Percentiles rank a stretch among this genome's conserved stretches.
phyloP scores from a whole-genome alignment of 1,284 basidiomycete species.

The Meira nashicola region DNA sequence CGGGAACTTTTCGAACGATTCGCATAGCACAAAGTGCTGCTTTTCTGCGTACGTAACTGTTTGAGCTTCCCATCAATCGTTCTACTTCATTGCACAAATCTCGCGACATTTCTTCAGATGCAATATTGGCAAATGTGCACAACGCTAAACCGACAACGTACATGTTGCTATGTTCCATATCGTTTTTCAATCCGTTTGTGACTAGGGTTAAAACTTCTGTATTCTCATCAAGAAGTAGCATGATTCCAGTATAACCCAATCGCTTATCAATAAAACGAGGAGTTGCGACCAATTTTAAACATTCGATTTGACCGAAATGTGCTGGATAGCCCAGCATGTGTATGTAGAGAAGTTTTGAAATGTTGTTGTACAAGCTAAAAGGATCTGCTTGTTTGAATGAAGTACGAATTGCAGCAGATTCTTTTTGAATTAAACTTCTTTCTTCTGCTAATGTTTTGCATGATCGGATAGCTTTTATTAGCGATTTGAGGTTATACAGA shows the following conservation, averaged over 20 bases:
- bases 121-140: constrained; percentile 98
- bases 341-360: constrained; percentile 97
- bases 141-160: constrained; percentile 95
- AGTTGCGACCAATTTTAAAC: constrained; percentile 96
- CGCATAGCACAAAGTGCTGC: constrained; percentile 94
- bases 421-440: constrained; percentile 92
- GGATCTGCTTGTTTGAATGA: constrained; percentile 86
- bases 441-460: constrained; percentile 94
- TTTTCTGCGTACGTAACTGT: constrained; percentile 99
- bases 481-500: constrained; percentile 53
- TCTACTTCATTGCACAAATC: constrained; percentile 69
- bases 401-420: constrained; percentile 93
- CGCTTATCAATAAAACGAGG: constrained; percentile 95
- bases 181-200: constrained; percentile 97
- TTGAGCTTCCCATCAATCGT: constrained; percentile 92
- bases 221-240: constrained; percentile 95
- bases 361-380: constrained; percentile 87
- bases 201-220: constrained; percentile 96
- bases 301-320: constrained; percentile 99
- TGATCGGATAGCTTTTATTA: constrained; percentile 55
- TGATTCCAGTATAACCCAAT: constrained; percentile 93
- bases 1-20: constrained; percentile 92
- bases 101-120: constrained; percentile 66
- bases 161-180: constrained; percentile 99
- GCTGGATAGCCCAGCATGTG: constrained; percentile 99